These are phyloP conservation scores for Zygoascus tannicola DNA, from an alignment of 805 yeast species.

Conservation along the genomic window DNA sequence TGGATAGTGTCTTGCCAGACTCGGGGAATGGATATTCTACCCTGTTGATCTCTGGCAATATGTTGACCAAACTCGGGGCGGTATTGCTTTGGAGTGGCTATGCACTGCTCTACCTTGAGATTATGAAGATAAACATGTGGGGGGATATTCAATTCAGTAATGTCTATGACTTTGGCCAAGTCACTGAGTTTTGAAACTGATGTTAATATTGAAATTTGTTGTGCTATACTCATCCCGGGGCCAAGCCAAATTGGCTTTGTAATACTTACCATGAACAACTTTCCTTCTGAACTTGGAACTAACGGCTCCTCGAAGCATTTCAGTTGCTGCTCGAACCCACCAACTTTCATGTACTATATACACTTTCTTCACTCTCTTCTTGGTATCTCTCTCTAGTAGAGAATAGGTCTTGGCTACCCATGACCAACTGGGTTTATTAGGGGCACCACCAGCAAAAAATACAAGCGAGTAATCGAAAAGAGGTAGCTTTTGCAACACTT, in stretches of 20 bases:
- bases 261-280: conserved; percentile 31
- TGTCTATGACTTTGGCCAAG: conserved; percentile 54
- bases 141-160: conserved; percentile 67
- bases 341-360: conserved; percentile 87
- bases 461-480: conserved; percentile 53
- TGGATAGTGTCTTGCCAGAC: conserved; percentile 26
- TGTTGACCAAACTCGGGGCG: conserved; percentile 24
- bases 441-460: conserved; percentile 77
- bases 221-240: no score
- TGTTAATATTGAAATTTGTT: no score
- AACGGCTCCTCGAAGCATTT: conserved; percentile 56
- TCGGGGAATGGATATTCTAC: conserved; percentile 20
- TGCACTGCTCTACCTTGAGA: conserved; percentile 40
- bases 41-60: conserved; percentile 16
- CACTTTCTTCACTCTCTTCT: conserved; percentile 48
- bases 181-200: conserved; percentile 40
- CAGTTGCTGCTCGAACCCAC: conserved; percentile 72
- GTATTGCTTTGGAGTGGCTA: conserved; percentile 40
- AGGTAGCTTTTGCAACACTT: conserved; percentile 52
- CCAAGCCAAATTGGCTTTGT: no score
- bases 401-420: conserved; percentile 58
- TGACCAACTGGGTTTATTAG: conserved; percentile 50
- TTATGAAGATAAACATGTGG: conserved; percentile 66
- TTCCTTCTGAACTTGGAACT: conserved; percentile 38
- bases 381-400: conserved; percentile 47